Percentiles rank a stretch among this genome's conserved stretches.
phyloP scores from a whole-genome alignment of 495 filamentous ascomycete species.

The Tuber umbilicatum region DNA sequence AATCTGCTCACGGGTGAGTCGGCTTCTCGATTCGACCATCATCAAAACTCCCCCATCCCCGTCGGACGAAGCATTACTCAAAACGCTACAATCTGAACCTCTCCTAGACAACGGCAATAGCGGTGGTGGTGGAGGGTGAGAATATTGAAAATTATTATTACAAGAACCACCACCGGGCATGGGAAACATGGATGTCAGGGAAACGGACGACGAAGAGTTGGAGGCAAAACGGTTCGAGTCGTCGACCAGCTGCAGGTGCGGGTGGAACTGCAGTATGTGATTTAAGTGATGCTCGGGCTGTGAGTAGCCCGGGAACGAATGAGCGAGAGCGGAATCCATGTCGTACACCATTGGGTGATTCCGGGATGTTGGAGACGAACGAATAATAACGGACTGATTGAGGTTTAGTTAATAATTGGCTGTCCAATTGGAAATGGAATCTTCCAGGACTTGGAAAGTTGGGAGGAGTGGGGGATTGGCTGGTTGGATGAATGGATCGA shows the following conservation, averaged over 20 bases:
- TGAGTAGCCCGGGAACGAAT: constrained; percentile 34
- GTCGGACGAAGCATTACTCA: constrained; percentile 19
- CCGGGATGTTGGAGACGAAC: neutral
- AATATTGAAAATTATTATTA: constrained; percentile 4
- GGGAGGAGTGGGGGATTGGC: neutral
- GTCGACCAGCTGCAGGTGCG: constrained; percentile 19
- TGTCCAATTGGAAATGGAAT: neutral
- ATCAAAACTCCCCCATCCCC: constrained; percentile 19
- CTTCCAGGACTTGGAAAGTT: neutral
- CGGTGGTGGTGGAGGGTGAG: constrained; percentile 19
- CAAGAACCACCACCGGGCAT: constrained; percentile 27
- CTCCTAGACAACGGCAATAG: constrained; percentile 31
- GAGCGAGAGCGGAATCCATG: constrained; percentile 34
- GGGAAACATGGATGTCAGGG: constrained; percentile 29
- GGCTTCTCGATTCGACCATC: constrained; percentile 30
- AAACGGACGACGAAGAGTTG: constrained; percentile 25
- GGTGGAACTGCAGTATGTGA: constrained; percentile 24
- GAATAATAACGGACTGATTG: neutral
- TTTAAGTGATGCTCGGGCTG: constrained; percentile 24
- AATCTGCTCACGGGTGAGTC: constrained; percentile 34
- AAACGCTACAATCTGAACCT: constrained; percentile 31
- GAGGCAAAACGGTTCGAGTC: constrained; percentile 30
- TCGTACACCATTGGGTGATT: neutral
- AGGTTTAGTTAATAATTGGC: neutral
- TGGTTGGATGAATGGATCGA: neutral